These are phyloP conservation scores for Gremmenia infestans DNA, from an alignment of 2,329 filamentous ascomycete genomes.

Conservation along the genomic window DNA sequence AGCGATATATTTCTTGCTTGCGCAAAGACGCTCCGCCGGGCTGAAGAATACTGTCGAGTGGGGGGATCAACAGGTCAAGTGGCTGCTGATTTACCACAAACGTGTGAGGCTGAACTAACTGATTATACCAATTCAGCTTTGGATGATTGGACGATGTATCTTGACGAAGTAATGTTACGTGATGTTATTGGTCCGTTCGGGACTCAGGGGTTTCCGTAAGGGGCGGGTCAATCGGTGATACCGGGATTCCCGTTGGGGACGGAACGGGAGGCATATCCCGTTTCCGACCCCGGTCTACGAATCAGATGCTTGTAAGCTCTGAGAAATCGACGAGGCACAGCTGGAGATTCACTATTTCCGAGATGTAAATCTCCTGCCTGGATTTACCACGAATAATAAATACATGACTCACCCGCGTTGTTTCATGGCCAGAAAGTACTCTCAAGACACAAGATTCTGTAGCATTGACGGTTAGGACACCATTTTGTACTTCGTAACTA, in stretches of 20 bases:
- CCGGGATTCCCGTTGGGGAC: neutral
- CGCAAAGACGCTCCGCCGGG: slow-evolving; percentile 2
- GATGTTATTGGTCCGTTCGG: slow-evolving; percentile 8
- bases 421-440: too few species aligned
- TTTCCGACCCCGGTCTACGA: neutral
- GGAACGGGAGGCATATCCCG: neutral
- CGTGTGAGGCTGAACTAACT: neutral
- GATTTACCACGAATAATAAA: too few species aligned
- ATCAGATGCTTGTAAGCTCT: neutral
- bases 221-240: neutral
- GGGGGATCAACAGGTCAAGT: neutral
- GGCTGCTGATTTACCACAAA: neutral
- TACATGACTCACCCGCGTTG: too few species aligned
- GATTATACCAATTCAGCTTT: neutral
- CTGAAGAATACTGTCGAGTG: slow-evolving; percentile 7
- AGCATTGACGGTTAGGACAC: too few species aligned
- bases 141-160: slow-evolving; percentile 5
- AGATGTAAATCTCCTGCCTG: too few species aligned
- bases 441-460: too few species aligned
- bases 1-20: slow-evolving; percentile 9
- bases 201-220: neutral
- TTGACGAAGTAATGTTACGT: slow-evolving; percentile 14
- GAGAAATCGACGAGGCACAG: neutral
- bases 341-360: too few species aligned
- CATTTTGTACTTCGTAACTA: neutral